Evolutionary conservation across 2,329 filamentous ascomycete species (phyloP).

Genomic region (Mycosphaerella sp.): DNA sequence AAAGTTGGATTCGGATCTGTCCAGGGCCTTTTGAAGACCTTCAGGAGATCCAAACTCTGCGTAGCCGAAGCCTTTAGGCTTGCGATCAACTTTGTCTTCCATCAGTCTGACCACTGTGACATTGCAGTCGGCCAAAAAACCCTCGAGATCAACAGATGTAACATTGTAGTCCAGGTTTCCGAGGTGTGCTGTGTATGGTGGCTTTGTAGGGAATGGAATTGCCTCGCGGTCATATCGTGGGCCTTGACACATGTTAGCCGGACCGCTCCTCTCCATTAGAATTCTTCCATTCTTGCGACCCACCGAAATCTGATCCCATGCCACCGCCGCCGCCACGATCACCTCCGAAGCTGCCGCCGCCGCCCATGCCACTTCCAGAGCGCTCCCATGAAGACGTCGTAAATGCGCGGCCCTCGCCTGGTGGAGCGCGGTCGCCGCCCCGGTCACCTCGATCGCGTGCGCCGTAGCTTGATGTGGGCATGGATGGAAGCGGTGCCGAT

Average conservation of each 20-base stretch:
- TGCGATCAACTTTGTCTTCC: constrained; percentile 87
- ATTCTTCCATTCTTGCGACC: constrained; percentile 7
- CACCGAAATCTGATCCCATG: constrained; percentile 32
- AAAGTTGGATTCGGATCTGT: constrained; percentile 72
- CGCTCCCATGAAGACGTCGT: constrained; percentile 34
- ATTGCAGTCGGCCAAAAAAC: constrained; percentile 78
- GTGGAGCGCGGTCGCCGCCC: constrained; percentile 8
- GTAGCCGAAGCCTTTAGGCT: constrained; percentile 97
- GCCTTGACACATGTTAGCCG: constrained; percentile 24
- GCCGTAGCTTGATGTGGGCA: constrained; percentile 23
- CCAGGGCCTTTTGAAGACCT: constrained; percentile 83
- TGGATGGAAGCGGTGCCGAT: constrained; percentile 33
- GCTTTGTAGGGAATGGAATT: constrained; percentile 80
- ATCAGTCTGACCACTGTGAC: constrained; percentile 92
- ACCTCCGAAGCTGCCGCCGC: constrained; percentile 19
- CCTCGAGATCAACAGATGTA: constrained; percentile 70
- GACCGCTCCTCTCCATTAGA: neutral
- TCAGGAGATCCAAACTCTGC: constrained; percentile 87
- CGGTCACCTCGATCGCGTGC: constrained; percentile 23
- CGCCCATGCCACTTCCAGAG: constrained; percentile 17
- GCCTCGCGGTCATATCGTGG: constrained; percentile 56
- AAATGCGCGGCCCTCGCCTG: constrained; percentile 44
- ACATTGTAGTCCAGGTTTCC: constrained; percentile 97
- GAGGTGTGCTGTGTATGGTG: constrained; percentile 90
- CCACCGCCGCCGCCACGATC: constrained; percentile 13